These are phyloP conservation scores for Myrica gale DNA, from an alignment of 306 rosid species.

Conservation along the genomic window DNA sequence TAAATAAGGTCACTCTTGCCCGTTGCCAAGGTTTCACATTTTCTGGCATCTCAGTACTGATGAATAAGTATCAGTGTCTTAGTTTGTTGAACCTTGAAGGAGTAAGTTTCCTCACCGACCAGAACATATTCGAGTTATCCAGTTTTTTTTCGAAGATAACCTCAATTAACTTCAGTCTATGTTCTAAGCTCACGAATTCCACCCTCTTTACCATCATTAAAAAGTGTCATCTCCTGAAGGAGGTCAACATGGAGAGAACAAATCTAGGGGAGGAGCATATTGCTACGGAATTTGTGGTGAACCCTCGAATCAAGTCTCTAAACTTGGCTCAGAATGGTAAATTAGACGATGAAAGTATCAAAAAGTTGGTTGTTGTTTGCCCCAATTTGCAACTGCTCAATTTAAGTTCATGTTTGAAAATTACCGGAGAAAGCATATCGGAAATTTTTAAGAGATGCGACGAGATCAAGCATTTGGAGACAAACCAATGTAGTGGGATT, in stretches of 20 bases:
- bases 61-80: constrained; percentile 37
- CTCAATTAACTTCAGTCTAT: constrained; percentile 44
- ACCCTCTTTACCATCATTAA: constrained; percentile 44
- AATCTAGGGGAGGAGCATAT: constrained; percentile 15
- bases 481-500: constrained; percentile 28
- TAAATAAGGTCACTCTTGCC: constrained; percentile 50
- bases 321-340: constrained; percentile 32
- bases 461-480: constrained; percentile 43
- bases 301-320: constrained; percentile 42
- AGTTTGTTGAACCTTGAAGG: constrained; percentile 49
- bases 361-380: constrained; percentile 35
- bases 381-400: constrained; percentile 54
- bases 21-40: constrained; percentile 32
- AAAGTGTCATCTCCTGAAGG: constrained; percentile 45
- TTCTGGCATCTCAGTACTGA: constrained; percentile 41
- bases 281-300: constrained; percentile 14
- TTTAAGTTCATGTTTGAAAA: constrained; percentile 30
- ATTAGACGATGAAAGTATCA: constrained; percentile 26
- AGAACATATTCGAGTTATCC: constrained; percentile 32
- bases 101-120: constrained; percentile 37
- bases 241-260: constrained; percentile 48
- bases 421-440: constrained; percentile 42
- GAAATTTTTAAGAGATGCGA: constrained; percentile 46
- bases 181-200: constrained; percentile 35
- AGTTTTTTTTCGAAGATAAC: constrained; percentile 37